Percentiles rank a stretch among this genome's conserved stretches.
Conservation (phyloP, 805 yeast genomes). For the Allodekkera sacchari region DNA sequence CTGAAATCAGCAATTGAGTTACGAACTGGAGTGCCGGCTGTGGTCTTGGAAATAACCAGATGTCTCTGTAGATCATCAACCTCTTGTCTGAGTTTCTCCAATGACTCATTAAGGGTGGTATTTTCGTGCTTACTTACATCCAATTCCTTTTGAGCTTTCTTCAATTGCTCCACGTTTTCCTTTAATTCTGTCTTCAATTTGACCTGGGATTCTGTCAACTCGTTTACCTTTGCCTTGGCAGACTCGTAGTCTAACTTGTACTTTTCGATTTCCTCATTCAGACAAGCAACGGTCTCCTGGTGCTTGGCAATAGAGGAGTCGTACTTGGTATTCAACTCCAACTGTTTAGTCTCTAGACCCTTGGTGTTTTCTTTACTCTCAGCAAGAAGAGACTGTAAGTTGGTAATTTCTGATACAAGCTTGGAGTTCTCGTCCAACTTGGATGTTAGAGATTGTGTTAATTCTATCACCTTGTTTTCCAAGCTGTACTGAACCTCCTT, state of each 20-base stretch:
- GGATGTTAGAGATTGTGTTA: constrained; percentile 74
- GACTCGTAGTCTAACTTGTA: constrained; percentile 49
- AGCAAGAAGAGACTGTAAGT: constrained; percentile 41
- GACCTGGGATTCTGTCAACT: constrained; percentile 51
- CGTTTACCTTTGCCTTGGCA: constrained; percentile 52
- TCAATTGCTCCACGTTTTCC: constrained; percentile 52
- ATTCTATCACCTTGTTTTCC: constrained; percentile 95
- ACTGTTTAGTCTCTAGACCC: constrained; percentile 44
- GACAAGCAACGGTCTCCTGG: constrained; percentile 34
- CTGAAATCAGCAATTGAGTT: constrained; percentile 6
- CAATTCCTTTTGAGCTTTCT: constrained; percentile 49
- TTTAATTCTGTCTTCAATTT: constrained; percentile 57
- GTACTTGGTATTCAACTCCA: constrained; percentile 40
- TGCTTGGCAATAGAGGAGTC: constrained; percentile 40
- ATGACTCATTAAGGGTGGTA: constrained; percentile 55
- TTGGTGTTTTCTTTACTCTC: constrained; percentile 48
- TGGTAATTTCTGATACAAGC: constrained; percentile 53
- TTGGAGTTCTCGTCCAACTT: constrained; percentile 78
- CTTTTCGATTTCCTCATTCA: constrained; percentile 47
- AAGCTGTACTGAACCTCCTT: constrained; percentile 87
- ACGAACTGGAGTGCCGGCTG: constrained; percentile 4
- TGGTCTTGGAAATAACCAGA: constrained; percentile 3
- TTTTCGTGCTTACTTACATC: constrained; percentile 55
- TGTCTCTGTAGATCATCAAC: constrained; percentile 25
- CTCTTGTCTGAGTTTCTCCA: constrained; percentile 42